phyloP scores from a whole-genome alignment of 208 protist species.

The Crithidia fasciculata region DNA sequence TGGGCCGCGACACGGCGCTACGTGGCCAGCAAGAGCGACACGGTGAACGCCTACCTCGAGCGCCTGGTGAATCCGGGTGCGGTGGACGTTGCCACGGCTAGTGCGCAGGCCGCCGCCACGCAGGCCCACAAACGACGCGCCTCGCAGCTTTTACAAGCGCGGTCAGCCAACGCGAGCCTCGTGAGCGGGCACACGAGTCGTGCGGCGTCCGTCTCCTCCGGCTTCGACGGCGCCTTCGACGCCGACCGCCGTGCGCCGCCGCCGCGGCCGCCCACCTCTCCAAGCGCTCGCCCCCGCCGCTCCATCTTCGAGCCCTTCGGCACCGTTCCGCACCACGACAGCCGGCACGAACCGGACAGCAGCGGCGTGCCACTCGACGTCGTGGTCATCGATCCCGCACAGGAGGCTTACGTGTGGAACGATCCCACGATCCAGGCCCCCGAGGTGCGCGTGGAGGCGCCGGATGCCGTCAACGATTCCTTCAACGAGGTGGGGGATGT shows the following conservation, averaged over 20 bases:
- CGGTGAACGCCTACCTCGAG: slow-evolving; percentile 39
- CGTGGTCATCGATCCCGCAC: slow-evolving; percentile 24
- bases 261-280: neutral
- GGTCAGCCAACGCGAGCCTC: neutral
- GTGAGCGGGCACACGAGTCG: slow-evolving; percentile 1
- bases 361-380: slow-evolving; percentile 22
- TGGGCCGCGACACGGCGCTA: slow-evolving; percentile 24
- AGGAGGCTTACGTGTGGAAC: slow-evolving; percentile 11
- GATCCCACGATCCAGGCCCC: slow-evolving; percentile 1
- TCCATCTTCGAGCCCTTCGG: slow-evolving; percentile 22
- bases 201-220: slow-evolving; percentile 18
- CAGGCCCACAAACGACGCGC: slow-evolving; percentile 1
- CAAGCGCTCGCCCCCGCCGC: neutral
- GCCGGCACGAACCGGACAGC: neutral
- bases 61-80: slow-evolving; percentile 41
- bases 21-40: slow-evolving; percentile 16
- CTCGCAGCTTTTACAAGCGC: neutral
- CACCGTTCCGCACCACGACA: neutral
- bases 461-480: slow-evolving; percentile 18
- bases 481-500: slow-evolving; percentile 36
- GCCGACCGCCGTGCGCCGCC: neutral
- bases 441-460: slow-evolving; percentile 1
- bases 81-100: slow-evolving; percentile 1
- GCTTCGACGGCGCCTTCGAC: slow-evolving; percentile 1
- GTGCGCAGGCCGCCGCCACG: slow-evolving; percentile 8